Conservation (phyloP, 1,284 basidiomycete species). For the Kalmanozyma brasiliensis region DNA sequence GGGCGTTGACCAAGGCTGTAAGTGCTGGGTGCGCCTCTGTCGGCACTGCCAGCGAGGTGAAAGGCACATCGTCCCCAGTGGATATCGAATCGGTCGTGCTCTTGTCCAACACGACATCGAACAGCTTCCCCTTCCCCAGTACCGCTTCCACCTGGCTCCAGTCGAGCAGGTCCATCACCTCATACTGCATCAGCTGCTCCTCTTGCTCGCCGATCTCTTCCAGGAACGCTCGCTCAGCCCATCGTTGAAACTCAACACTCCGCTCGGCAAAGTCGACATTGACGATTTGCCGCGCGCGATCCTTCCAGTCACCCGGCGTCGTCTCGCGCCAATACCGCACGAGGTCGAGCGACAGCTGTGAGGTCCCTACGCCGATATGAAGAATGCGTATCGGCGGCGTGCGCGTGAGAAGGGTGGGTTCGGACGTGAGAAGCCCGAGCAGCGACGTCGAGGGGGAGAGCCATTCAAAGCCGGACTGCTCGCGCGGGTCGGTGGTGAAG, state of each 20-base stretch:
- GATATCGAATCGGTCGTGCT: constrained; percentile 46
- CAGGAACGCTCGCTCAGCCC: constrained; percentile 2
- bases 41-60: neutral
- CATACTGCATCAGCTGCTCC: constrained; percentile 22
- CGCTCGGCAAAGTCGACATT: constrained; percentile 34
- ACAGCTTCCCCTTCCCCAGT: neutral
- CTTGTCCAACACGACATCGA: constrained; percentile 47
- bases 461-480: constrained; percentile 37
- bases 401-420: neutral
- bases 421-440: constrained; percentile 3
- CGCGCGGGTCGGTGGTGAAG: constrained; percentile 66
- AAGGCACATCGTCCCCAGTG: constrained; percentile 19
- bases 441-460: constrained; percentile 21
- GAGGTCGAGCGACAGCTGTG: constrained; percentile 22
- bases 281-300: constrained; percentile 14
- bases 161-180: constrained; percentile 25
- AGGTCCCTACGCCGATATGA: constrained; percentile 45
- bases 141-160: neutral
- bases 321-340: neutral
- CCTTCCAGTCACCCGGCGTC: constrained; percentile 16
- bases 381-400: constrained; percentile 15
- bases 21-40: constrained; percentile 6
- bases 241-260: constrained; percentile 21
- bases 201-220: neutral
- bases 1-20: neutral